Percentiles rank a stretch among this genome's conserved stretches.
These are phyloP conservation scores for Stellera chamaejasme DNA, from an alignment of 345 rosid species.

Conservation along the genomic window DNA sequence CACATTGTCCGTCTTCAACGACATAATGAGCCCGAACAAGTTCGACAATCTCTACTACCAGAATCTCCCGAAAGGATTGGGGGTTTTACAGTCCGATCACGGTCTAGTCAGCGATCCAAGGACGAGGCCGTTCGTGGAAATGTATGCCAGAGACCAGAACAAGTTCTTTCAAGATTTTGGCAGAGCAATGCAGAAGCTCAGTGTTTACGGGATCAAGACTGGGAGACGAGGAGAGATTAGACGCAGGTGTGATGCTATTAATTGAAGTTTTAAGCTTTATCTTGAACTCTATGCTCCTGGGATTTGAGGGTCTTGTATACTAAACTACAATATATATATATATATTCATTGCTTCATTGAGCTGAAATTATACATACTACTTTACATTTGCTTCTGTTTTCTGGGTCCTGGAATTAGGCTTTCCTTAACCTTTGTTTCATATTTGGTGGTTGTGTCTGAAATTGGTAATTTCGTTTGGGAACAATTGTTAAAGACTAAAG, in stretches of 20 bases:
- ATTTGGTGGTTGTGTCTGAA: too few species aligned
- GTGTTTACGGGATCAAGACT: constrained; percentile 58
- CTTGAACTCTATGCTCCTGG: constrained; percentile 1
- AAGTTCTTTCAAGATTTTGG: constrained; percentile 64
- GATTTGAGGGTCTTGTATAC: background rate
- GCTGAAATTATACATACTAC: too few species aligned
- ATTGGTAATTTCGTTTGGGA: too few species aligned
- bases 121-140: constrained; percentile 55
- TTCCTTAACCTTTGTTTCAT: too few species aligned
- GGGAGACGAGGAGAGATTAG: constrained; percentile 90
- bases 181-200: constrained; percentile 75
- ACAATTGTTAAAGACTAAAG: too few species aligned
- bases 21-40: constrained; percentile 79
- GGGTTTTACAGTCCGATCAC: constrained; percentile 71
- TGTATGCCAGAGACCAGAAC: constrained; percentile 58
- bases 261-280: constrained; percentile 18
- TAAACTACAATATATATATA: background rate
- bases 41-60: constrained; percentile 82
- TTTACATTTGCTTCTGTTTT: too few species aligned
- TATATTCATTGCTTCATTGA: background rate
- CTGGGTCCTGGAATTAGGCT: too few species aligned
- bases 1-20: constrained; percentile 78
- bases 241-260: constrained; percentile 80
- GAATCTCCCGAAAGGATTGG: constrained; percentile 75
- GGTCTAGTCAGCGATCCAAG: constrained; percentile 44